Conservation (phyloP, 2,329 filamentous ascomycete genomes). For the Fusarium gaditjirri region DNA sequence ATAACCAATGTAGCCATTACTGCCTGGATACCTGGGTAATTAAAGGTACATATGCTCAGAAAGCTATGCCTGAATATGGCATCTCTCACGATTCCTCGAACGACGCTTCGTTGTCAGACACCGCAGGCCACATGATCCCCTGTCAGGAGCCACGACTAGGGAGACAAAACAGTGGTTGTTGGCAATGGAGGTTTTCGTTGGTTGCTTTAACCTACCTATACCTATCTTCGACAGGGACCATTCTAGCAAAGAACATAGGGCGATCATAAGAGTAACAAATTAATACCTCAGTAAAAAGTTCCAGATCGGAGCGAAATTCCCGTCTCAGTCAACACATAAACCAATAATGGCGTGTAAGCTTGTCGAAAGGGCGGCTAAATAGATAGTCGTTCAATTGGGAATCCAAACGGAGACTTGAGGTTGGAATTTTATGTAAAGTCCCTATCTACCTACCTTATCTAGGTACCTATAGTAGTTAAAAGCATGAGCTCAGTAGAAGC, state of each 20-base stretch:
- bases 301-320: neutral
- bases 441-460: too few species aligned
- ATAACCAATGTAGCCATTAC: neutral
- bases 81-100: neutral
- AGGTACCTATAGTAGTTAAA: constrained; percentile 1
- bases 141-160: neutral
- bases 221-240: neutral
- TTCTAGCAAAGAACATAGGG: neutral
- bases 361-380: neutral
- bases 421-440: constrained; percentile 9
- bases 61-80: neutral
- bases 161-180: neutral
- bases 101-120: neutral
- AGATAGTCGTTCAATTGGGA: neutral
- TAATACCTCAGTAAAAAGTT: neutral
- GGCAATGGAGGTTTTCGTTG: neutral
- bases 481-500: constrained; percentile 19
- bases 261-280: neutral
- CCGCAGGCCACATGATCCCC: neutral
- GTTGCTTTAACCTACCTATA: neutral
- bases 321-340: neutral
- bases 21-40: neutral
- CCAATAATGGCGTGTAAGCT: constrained; percentile 21
- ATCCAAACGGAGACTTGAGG: neutral
- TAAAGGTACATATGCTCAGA: neutral